Evolutionary conservation across 176 grass and related monocot species (phyloP).

Genomic region (Aechmea fasciata): DNA sequence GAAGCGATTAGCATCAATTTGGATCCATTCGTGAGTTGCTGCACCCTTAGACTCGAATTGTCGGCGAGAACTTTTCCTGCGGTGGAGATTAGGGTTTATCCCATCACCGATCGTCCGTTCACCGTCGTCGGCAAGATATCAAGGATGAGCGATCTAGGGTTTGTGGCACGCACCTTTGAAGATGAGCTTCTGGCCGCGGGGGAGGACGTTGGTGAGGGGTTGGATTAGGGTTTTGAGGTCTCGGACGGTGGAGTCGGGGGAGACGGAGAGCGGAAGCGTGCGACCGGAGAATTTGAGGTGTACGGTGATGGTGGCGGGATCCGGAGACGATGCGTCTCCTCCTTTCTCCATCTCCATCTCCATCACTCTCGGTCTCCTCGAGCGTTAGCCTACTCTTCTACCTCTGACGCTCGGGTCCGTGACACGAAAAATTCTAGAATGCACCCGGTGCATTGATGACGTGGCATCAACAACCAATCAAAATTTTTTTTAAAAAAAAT

Average conservation of each 20-base stretch:
- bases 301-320: slow-evolving; percentile 37
- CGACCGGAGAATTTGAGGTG: slow-evolving; percentile 86
- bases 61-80: slow-evolving; percentile 76
- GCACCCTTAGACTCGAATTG: slow-evolving; percentile 35
- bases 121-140: background rate
- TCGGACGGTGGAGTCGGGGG: slow-evolving; percentile 21
- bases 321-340: background rate
- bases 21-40: slow-evolving; percentile 50
- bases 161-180: slow-evolving; percentile 56
- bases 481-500: no score
- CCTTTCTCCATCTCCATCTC: background rate
- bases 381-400: no score
- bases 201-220: slow-evolving; percentile 86
- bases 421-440: no score
- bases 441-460: no score
- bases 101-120: no score
- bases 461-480: no score
- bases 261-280: slow-evolving; percentile 48
- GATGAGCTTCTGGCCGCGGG: slow-evolving; percentile 90
- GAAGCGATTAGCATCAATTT: slow-evolving; percentile 90
- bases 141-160: slow-evolving; percentile 7
- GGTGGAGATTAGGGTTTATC: background rate
- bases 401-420: no score
- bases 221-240: slow-evolving; percentile 86
- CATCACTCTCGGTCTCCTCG: background rate